These are phyloP conservation scores for Fragilaria crotonensis DNA, from an alignment of 108 stramenopile species.

Conservation along the genomic window DNA sequence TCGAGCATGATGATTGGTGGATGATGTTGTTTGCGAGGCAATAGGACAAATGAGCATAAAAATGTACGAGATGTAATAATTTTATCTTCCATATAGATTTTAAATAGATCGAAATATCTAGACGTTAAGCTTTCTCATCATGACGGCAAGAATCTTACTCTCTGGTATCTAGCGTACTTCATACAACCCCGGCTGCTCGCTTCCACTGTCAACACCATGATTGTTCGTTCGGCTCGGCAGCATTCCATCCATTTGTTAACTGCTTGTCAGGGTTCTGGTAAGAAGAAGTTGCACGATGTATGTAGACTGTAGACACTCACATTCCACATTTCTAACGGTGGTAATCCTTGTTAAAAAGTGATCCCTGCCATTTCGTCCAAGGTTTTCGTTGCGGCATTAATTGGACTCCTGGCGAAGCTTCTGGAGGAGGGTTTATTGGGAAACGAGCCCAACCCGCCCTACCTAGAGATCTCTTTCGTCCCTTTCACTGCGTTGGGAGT, in stretches of 20 bases:
- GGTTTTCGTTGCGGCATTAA: background rate
- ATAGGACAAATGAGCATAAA: too few relatives aligned
- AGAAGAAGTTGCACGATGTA: background rate
- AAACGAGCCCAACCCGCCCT: background rate
- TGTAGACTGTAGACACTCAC: background rate
- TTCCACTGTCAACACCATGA: too few relatives aligned
- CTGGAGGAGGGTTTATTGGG: conserved; percentile 6
- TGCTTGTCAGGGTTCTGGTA: background rate
- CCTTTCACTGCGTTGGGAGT: conserved; percentile 16
- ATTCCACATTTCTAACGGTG: background rate
- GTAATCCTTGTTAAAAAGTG: background rate
- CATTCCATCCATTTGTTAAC: background rate
- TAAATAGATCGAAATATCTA: too few relatives aligned
- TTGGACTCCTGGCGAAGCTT: conserved; percentile 1
- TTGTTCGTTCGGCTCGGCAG: background rate
- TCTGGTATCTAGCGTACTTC: too few relatives aligned
- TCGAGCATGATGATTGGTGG: too few relatives aligned
- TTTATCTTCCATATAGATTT: too few relatives aligned
- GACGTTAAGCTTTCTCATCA: too few relatives aligned
- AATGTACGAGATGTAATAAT: too few relatives aligned
- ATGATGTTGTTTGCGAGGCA: too few relatives aligned
- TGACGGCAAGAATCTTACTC: too few relatives aligned
- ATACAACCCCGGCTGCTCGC: too few relatives aligned
- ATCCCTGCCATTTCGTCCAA: conserved; percentile 12
- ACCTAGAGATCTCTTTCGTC: background rate